phyloP scores from a whole-genome alignment of 2,329 filamentous ascomycete genomes.

The Elsinoe arachidis region DNA sequence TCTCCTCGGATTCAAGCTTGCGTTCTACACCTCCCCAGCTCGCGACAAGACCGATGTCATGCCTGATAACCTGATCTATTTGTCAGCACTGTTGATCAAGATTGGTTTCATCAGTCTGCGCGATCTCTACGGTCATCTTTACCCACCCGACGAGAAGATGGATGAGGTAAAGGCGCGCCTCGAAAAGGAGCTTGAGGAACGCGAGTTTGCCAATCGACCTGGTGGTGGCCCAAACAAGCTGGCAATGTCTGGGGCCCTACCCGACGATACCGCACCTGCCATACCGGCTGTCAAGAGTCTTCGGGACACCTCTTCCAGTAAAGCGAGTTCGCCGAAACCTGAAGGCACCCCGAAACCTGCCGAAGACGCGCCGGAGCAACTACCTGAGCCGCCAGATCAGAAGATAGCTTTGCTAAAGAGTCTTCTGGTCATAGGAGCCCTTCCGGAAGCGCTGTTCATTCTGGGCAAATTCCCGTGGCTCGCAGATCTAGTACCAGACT shows the following conservation, averaged over 20 bases:
- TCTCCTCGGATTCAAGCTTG: slow-evolving; percentile 90
- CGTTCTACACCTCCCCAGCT: slow-evolving; percentile 79
- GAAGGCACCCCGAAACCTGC: slow-evolving; percentile 34
- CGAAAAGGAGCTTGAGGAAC: slow-evolving; percentile 67
- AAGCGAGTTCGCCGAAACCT: slow-evolving; percentile 32
- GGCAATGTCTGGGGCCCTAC: slow-evolving; percentile 73
- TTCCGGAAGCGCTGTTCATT: slow-evolving; percentile 88
- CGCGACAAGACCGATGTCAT: slow-evolving; percentile 67
- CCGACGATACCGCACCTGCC: slow-evolving; percentile 63
- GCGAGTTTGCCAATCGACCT: slow-evolving; percentile 61
- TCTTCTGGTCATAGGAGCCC: slow-evolving; percentile 78
- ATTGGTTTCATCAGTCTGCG: slow-evolving; percentile 89
- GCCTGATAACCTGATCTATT: slow-evolving; percentile 85
- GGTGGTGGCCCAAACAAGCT: slow-evolving; percentile 73
- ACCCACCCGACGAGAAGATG: slow-evolving; percentile 79
- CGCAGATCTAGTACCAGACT: slow-evolving; percentile 71
- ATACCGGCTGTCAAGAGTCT: slow-evolving; percentile 34
- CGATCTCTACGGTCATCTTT: slow-evolving; percentile 87
- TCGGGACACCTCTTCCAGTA: slow-evolving; percentile 39
- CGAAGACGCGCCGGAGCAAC: slow-evolving; percentile 41
- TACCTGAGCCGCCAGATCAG: slow-evolving; percentile 72
- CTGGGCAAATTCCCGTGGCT: slow-evolving; percentile 90
- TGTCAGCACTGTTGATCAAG: slow-evolving; percentile 88
- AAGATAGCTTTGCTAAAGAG: slow-evolving; percentile 79
- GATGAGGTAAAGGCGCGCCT: slow-evolving; percentile 60